phyloP scores from a whole-genome alignment of 2,329 filamentous ascomycete species.

The Parasarocladium wereldwijsianum region DNA sequence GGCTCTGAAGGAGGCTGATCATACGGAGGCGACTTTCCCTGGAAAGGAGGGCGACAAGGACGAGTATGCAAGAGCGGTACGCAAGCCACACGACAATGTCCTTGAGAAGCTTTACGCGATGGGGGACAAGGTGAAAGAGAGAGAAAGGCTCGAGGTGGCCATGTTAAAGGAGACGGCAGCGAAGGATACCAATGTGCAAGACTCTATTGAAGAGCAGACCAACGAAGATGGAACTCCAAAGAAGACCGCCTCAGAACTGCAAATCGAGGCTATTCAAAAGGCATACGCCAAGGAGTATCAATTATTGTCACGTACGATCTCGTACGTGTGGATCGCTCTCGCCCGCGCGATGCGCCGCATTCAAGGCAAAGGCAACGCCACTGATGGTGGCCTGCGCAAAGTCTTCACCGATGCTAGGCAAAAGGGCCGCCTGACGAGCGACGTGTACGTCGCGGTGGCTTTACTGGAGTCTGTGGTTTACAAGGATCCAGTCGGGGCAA shows the following conservation, averaged over 20 bases:
- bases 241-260: conserved; percentile 48
- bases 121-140: conserved; percentile 55
- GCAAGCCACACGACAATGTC: conserved; percentile 70
- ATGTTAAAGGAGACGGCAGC: conserved; percentile 39
- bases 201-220: conserved; percentile 29
- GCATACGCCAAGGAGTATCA: conserved; percentile 60
- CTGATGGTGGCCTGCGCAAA: conserved; percentile 66
- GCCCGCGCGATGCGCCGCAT: conserved; percentile 90
- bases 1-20: conserved; percentile 78
- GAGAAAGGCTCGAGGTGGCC: conserved; percentile 42
- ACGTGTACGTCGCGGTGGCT: conserved; percentile 88
- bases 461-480: conserved; percentile 93
- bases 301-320: conserved; percentile 70
- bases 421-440: conserved; percentile 76
- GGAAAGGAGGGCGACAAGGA: conserved; percentile 66
- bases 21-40: conserved; percentile 65
- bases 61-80: conserved; percentile 62
- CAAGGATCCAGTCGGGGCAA: conserved; percentile 80
- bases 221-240: conserved; percentile 32
- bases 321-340: conserved; percentile 87
- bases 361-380: conserved; percentile 60
- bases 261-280: conserved; percentile 46
- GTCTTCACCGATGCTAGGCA: conserved; percentile 83
- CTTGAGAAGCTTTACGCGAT: conserved; percentile 81
- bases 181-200: conserved; percentile 18